Conservation (phyloP, 805 yeast genomes). For the Torulaspora delbrueckii region DNA sequence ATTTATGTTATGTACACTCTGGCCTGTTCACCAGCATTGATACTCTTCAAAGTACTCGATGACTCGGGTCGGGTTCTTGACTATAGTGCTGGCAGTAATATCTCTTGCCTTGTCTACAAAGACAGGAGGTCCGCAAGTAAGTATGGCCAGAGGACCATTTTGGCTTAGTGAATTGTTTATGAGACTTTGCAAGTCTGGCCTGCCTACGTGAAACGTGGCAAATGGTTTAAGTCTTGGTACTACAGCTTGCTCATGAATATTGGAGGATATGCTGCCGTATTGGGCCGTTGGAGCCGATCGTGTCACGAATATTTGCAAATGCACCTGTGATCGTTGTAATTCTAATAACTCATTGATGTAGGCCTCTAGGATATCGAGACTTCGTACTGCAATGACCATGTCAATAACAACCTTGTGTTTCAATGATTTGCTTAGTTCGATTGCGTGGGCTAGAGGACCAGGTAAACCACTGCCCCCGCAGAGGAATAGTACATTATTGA, state of each 20-base stretch:
- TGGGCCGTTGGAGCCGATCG: neutral
- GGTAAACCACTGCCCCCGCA: conserved; percentile 79
- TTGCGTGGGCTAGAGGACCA: conserved; percentile 48
- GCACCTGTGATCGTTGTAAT: conserved; percentile 15
- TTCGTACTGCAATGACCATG: conserved; percentile 18
- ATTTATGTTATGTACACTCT: neutral
- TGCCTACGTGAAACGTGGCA: conserved; percentile 38
- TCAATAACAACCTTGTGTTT: conserved; percentile 11
- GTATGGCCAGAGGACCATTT: conserved; percentile 44
- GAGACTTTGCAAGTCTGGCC: conserved; percentile 44
- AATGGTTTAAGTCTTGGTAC: conserved; percentile 19
- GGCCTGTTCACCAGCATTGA: conserved; percentile 53
- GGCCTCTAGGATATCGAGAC: conserved; percentile 17
- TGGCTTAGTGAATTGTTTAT: conserved; percentile 38
- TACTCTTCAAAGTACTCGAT: conserved; percentile 72
- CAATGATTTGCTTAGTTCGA: conserved; percentile 30
- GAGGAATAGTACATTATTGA: conserved; percentile 51
- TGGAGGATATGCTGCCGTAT: conserved; percentile 5
- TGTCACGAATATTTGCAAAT: conserved; percentile 21
- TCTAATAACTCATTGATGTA: conserved; percentile 16
- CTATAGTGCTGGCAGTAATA: conserved; percentile 38
- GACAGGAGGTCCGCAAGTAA: conserved; percentile 58
- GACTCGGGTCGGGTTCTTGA: conserved; percentile 41
- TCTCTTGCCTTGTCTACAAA: conserved; percentile 56
- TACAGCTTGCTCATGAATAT: conserved; percentile 1